phyloP scores from a whole-genome alignment of 2,329 filamentous ascomycete species.

The Dactylellina haptotyla region DNA sequence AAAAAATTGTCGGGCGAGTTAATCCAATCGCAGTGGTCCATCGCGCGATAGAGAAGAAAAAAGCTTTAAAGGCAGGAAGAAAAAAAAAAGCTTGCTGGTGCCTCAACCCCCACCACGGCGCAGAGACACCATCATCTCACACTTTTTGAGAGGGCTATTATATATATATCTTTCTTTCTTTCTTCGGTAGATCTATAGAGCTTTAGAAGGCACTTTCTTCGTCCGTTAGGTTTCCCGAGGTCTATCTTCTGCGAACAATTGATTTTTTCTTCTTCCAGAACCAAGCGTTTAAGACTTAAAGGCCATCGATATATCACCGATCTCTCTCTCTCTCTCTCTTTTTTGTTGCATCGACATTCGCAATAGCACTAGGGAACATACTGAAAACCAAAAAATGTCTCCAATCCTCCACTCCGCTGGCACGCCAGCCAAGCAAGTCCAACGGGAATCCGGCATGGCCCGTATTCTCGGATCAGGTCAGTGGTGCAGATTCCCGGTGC shows the following conservation, averaged over 20 bases:
- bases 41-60: constrained; percentile 16
- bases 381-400: constrained; percentile 67
- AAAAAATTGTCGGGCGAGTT: background rate
- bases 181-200: no score
- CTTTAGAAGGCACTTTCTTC: no score
- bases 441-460: constrained; percentile 89
- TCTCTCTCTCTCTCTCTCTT: no score
- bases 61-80: background rate
- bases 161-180: no score
- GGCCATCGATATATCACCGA: no score
- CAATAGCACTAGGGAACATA: background rate
- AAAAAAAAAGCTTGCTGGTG: background rate
- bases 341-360: no score
- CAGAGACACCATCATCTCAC: no score
- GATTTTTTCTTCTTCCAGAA: no score
- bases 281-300: no score
- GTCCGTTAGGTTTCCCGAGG: no score
- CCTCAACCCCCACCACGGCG: constrained; percentile 18
- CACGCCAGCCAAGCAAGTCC: constrained; percentile 69
- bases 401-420: constrained; percentile 64
- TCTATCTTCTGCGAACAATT: no score
- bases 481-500: constrained; percentile 48
- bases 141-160: no score
- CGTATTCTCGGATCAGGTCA: constrained; percentile 90
- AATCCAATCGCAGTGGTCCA: constrained; percentile 10